phyloP scores from a whole-genome alignment of 2,329 filamentous ascomycete species.

The Pseudopyricularia javanii region DNA sequence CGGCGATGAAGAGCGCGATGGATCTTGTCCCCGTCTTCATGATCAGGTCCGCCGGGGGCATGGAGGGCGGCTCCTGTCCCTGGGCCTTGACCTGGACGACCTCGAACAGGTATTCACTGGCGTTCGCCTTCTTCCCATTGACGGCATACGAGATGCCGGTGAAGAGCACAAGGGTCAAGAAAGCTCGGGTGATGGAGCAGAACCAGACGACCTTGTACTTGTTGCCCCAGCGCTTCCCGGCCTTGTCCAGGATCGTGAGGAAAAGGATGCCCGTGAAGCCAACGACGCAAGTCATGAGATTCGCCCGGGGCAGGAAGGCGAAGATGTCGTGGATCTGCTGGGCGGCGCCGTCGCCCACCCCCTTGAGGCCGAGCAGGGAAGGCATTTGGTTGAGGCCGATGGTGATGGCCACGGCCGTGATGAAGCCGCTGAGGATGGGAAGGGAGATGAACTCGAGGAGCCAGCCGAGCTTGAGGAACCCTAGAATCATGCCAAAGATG shows the following conservation, averaged over 20 bases:
- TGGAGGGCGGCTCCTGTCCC: conserved; percentile 36
- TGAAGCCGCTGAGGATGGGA: conserved; percentile 52
- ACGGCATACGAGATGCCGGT: conserved; percentile 51
- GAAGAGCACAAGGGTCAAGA: conserved; percentile 47
- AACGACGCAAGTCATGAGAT: conserved; percentile 45
- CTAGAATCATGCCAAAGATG: conserved; percentile 44
- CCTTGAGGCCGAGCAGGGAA: conserved; percentile 41
- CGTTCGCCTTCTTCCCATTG: conserved; percentile 33
- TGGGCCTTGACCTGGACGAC: conserved; percentile 44
- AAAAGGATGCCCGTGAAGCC: conserved; percentile 45
- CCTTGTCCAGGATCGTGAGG: conserved; percentile 41
- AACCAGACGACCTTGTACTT: conserved; percentile 46
- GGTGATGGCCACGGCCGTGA: conserved; percentile 52
- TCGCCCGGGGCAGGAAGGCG: conserved; percentile 39
- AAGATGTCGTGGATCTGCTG: conserved; percentile 48
- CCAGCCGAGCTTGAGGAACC: conserved; percentile 51
- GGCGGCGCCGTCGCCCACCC: conserved; percentile 38
- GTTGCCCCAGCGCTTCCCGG: conserved; percentile 46
- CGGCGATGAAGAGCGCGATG: conserved; percentile 49
- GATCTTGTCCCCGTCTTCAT: conserved; percentile 38
- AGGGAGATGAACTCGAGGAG: conserved; percentile 54
- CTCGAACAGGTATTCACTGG: conserved; percentile 36
- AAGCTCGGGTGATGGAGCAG: conserved; percentile 45
- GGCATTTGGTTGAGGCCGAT: conserved; percentile 55
- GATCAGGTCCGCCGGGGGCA: conserved; percentile 34